Base-by-base conservation (phyloP, 2,329 filamentous ascomycete genomes). In the Hyphodiscus sp. region DNA sequence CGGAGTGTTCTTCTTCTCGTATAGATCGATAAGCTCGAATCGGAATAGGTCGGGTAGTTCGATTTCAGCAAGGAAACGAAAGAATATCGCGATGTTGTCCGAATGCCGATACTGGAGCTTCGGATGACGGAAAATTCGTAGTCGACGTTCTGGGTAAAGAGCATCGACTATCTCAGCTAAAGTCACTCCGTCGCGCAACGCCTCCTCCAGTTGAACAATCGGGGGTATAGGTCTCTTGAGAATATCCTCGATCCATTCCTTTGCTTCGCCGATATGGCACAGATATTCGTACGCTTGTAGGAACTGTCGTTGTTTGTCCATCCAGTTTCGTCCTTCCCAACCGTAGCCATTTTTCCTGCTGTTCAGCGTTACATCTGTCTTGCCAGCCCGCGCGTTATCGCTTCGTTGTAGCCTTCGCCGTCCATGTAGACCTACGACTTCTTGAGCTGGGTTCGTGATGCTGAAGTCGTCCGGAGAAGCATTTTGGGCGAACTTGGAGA, bases 1-100 rank as follows among this genome's bases (percentile, higher is more conserved):
- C 3, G 94, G 94, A 1, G 97, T 95, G 65, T 99, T 99, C 73
- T 99, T 99, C 77, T 97, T 99, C 72, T 99, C 95, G 74, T 99
- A 99, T 13, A 99, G 74, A 71, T 99, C 94, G 59, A 97, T 95
- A 45, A 97, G 78, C 69, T 99, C 94, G 69, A 99, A 99, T 53
- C 92, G 85, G 70, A 99, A 99, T 18, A 99, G 80, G 63, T 99
- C 95, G 1, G 94, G 94, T 2, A 99, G 76, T 65, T 96, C 88
- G 9, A 96, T 84, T 56, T 96, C 89, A 59, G 92, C 89, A 1
- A 99, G 79, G 61, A 95, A 96, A 54, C 88, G 84, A 73, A 97
- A 97, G 74, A 99, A 99, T 47, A 94, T 82, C 44, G 91, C 92
- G 59, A 97, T 96, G 62, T 99, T 99, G 78, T 99, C 94, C 1